Evolutionary conservation across 306 rosid species (phyloP).

Genomic region (Castanea sativa): DNA sequence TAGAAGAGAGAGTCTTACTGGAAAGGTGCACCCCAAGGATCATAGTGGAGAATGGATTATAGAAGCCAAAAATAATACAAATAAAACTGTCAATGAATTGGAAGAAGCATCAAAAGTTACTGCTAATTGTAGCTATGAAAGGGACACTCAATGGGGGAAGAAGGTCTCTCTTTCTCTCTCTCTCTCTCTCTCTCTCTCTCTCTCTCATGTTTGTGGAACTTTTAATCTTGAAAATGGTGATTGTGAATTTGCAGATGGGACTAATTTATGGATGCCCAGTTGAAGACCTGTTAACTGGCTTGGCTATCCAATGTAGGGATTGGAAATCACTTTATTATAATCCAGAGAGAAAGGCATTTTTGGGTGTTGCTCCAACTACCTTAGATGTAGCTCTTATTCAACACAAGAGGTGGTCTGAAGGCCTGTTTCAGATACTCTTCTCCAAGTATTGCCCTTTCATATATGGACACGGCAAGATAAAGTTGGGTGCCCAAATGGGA

Average conservation of each 20-base stretch:
- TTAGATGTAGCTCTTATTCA: conserved; percentile 49
- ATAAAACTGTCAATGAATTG: conserved; percentile 39
- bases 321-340: conserved; percentile 73
- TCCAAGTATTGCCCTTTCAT: conserved; percentile 78
- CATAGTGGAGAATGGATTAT: conserved; percentile 4
- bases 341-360: conserved; percentile 51
- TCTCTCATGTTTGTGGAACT: neutral
- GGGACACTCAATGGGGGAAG: conserved; percentile 66
- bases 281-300: conserved; percentile 65
- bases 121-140: conserved; percentile 53
- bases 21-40: conserved; percentile 37
- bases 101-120: conserved; percentile 53
- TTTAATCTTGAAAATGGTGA: neutral
- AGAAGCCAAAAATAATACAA: conserved; percentile 15
- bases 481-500: conserved; percentile 52
- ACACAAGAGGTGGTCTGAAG: conserved; percentile 64
- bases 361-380: conserved; percentile 69
- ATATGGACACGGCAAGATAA: conserved; percentile 59
- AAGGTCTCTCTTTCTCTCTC: conserved; percentile 36
- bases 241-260: conserved; percentile 51
- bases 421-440: conserved; percentile 50
- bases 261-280: conserved; percentile 61
- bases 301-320: conserved; percentile 56
- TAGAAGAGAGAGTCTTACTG: conserved; percentile 56
- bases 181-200: neutral